Evolutionary conservation across 2,329 filamentous ascomycete genomes (phyloP).

Genomic region (Rhynchosporium secalis): DNA sequence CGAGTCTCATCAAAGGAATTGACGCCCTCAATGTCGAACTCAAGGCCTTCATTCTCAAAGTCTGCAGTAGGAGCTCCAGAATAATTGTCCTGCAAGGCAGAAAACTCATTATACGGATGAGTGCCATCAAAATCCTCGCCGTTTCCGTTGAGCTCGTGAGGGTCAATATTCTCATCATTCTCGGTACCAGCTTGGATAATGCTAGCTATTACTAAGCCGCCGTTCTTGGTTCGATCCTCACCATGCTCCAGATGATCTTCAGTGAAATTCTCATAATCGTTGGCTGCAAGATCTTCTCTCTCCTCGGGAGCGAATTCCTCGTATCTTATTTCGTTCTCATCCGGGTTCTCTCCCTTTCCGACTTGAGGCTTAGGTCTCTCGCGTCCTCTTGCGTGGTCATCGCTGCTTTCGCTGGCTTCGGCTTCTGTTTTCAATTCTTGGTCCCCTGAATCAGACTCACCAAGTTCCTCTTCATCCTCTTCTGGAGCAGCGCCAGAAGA

Average conservation of each 20-base stretch:
- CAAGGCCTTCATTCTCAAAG: conserved; percentile 10
- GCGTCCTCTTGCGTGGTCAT: not conserved
- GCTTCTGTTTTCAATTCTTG: not conserved
- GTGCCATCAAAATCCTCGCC: not conserved
- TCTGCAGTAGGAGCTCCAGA: conserved; percentile 1
- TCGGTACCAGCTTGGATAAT: not conserved
- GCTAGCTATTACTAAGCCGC: not conserved
- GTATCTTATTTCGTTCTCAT: conserved; percentile 43
- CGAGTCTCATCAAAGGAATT: not conserved
- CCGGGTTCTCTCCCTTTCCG: conserved; percentile 4
- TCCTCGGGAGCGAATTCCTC: conserved; percentile 28
- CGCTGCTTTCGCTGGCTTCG: not conserved
- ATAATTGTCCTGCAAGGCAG: conserved; percentile 2
- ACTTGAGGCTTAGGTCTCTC: not conserved
- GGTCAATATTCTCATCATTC: conserved; percentile 1
- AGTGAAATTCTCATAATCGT: conserved; percentile 42
- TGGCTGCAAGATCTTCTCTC: conserved; percentile 25
- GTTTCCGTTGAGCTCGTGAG: not conserved
- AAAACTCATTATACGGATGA: not conserved
- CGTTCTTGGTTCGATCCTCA: conserved; percentile 14
- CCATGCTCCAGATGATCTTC: conserved; percentile 6
- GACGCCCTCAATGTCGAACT: not conserved
- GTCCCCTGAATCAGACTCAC: not conserved
- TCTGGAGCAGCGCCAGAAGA: not conserved
- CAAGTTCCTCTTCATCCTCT: not conserved